Conservation (phyloP, 2,329 filamentous ascomycete species). For the Sporothrix brasiliensis region DNA sequence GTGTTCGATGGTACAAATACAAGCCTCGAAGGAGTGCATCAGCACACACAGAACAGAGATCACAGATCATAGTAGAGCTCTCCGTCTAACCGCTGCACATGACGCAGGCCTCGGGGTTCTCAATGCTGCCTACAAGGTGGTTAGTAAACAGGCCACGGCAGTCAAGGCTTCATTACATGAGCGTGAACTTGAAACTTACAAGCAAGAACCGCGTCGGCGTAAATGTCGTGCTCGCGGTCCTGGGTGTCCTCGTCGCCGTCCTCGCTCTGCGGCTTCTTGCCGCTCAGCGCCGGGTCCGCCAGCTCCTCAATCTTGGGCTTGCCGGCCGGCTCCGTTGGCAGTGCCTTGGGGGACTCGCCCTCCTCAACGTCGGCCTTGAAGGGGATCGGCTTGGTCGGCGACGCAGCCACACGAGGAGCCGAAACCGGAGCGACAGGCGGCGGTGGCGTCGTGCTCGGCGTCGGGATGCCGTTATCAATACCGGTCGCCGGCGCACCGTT, state of each 20-base stretch:
- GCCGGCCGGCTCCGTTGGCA: slow-evolving; percentile 70
- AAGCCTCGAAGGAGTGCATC: background rate
- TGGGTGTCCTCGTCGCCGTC: slow-evolving; percentile 72
- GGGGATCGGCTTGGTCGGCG: slow-evolving; percentile 63
- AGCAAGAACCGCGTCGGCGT: slow-evolving; percentile 85
- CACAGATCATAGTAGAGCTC: background rate
- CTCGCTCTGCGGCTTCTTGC: slow-evolving; percentile 66
- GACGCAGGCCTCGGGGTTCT: slow-evolving; percentile 90
- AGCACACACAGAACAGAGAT: too few relatives aligned
- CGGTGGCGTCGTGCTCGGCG: slow-evolving; percentile 68
- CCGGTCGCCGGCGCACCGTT: slow-evolving; percentile 42
- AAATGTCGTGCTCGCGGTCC: slow-evolving; percentile 86
- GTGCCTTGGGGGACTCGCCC: slow-evolving; percentile 75
- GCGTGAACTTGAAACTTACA: slow-evolving; percentile 61
- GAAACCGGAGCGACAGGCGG: slow-evolving; percentile 44
- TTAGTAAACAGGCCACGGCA: background rate
- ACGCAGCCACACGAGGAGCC: slow-evolving; percentile 52
- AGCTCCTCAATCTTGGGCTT: slow-evolving; percentile 68
- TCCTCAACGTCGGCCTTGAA: slow-evolving; percentile 80
- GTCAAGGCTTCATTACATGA: background rate
- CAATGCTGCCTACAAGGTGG: slow-evolving; percentile 74
- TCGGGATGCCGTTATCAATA: slow-evolving; percentile 67
- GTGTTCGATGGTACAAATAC: background rate
- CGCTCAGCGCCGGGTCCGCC: slow-evolving; percentile 55
- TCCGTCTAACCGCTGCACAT: slow-evolving; percentile 88